Evolutionary conservation across 1,139 yeast species (phyloP), one percentile per base, ranked within the genome.

Genomic region (Yamadazyma dendronema): DNA sequence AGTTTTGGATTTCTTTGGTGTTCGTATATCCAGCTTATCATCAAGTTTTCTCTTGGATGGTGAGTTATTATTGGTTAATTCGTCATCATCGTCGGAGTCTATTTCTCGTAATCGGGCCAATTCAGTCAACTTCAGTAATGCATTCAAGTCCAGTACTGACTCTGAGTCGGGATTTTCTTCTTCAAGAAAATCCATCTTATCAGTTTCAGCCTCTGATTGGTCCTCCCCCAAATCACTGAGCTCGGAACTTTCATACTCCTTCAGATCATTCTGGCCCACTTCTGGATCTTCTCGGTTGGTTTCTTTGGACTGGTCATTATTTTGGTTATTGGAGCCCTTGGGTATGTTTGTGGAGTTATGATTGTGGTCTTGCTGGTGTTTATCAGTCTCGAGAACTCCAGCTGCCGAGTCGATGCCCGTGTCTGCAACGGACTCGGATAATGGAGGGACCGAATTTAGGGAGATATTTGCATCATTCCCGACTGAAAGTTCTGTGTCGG

Each of bases 161-260:
- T 59, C 60, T 8, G 50, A 48, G 22, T 46, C 39, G 16, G 56
- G 42, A 39, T 53, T 55, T 30, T 64, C 71, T 39, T 67, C 74
- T 26, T 68, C 74, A 39, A 71, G 52, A 45, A 71, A 71, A 50
- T 79, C 87, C 83, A 84, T 78, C 46, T 75, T 78, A 53, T 84
- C 94, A 2, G 94, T 84, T 56, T 84, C 94, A 3, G 88, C 90
- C 54, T 84, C 92, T 5, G 88, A 80, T 47, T 79, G 81, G 42
- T 76, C 70, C 40, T 79, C 88, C 35, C 79, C 81, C 44, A 79
- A 61, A 45, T 80, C 87, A 36, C 84, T 68, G 34, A 71, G 56
- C 42, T 71, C 77, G 4, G 74, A 67, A 46, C 74, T 67, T 34
- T 69, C 75, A 54, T 49, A 42, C 21, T 42, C 43, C 31, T 39